Evolutionary conservation across 139 green algal species (phyloP).

Genomic region (Tetradesmus obliquus): DNA sequence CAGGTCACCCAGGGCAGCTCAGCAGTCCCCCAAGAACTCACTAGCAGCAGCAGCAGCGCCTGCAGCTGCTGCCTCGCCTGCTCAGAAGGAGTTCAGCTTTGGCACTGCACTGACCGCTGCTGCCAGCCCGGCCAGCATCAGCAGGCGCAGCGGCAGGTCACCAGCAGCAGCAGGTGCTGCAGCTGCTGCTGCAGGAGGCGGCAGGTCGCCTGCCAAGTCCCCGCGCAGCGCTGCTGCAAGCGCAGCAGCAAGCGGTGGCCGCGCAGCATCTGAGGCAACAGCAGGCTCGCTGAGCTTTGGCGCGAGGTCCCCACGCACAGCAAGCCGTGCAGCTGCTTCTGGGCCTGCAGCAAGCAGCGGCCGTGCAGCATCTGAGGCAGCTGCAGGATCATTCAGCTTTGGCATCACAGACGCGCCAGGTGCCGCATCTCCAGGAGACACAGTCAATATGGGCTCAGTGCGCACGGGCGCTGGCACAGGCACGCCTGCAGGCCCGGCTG

Average conservation of each 20-base stretch:
- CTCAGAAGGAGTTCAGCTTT: slow-evolving; percentile 40
- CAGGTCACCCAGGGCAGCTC: neutral
- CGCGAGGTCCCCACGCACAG: neutral
- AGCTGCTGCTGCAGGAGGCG: neutral
- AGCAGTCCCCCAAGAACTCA: neutral
- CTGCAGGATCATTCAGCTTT: slow-evolving; percentile 11
- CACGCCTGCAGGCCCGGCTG: neutral
- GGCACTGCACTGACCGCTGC: neutral
- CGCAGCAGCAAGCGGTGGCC: neutral
- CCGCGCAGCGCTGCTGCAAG: neutral
- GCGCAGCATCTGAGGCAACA: neutral
- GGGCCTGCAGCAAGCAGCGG: neutral
- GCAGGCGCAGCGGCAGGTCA: neutral
- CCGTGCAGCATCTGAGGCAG: neutral
- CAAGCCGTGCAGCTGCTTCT: neutral
- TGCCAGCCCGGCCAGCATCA: slow-evolving; percentile 10
- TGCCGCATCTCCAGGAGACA: neutral
- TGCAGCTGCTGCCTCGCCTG: neutral
- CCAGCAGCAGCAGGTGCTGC: neutral
- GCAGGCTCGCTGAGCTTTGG: slow-evolving; percentile 36
- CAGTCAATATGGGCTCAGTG: neutral
- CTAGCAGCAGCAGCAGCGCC: neutral
- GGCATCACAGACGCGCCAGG: neutral
- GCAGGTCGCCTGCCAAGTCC: neutral
- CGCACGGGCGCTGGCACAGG: neutral